Conservation (phyloP, 2,329 filamentous ascomycete genomes). For the Chalaropsis thielavioides region DNA sequence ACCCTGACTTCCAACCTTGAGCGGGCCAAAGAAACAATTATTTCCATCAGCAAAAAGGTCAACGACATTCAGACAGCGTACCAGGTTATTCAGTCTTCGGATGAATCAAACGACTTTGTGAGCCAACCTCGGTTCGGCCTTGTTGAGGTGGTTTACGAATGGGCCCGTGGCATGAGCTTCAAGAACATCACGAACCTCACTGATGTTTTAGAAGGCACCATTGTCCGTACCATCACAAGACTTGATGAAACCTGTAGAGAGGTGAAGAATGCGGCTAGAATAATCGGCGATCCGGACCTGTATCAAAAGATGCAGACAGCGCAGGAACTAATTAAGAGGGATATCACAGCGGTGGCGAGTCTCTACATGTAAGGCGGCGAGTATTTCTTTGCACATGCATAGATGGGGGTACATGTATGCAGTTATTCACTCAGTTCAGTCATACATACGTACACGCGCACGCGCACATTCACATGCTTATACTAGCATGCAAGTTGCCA, state of each 20-base stretch:
- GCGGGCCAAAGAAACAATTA: conserved; percentile 68
- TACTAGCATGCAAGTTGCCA: too few species aligned
- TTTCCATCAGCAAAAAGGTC: conserved; percentile 82
- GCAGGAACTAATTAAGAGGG: conserved; percentile 94
- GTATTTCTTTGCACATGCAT: neutral
- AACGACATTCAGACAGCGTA: conserved; percentile 78
- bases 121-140: conserved; percentile 78
- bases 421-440: neutral
- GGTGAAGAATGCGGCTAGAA: conserved; percentile 89
- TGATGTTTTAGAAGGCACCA: conserved; percentile 92
- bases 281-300: conserved; percentile 84
- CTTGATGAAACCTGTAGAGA: conserved; percentile 93
- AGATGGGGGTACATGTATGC: neutral
- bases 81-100: conserved; percentile 79
- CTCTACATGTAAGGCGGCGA: conserved; percentile 55
- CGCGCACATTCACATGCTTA: too few species aligned
- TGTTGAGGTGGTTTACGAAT: conserved; percentile 96
- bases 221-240: conserved; percentile 85
- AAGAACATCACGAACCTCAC: conserved; percentile 94
- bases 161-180: conserved; percentile 95
- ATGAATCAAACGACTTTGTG: conserved; percentile 87
- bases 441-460: too few species aligned
- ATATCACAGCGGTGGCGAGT: conserved; percentile 80
- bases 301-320: conserved; percentile 96
- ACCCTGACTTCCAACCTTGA: conserved; percentile 71